Evolutionary conservation across 257 asterid genomes (phyloP), one percentile per base, ranked within the genome.

Genomic region (Solanum sejunctum): DNA sequence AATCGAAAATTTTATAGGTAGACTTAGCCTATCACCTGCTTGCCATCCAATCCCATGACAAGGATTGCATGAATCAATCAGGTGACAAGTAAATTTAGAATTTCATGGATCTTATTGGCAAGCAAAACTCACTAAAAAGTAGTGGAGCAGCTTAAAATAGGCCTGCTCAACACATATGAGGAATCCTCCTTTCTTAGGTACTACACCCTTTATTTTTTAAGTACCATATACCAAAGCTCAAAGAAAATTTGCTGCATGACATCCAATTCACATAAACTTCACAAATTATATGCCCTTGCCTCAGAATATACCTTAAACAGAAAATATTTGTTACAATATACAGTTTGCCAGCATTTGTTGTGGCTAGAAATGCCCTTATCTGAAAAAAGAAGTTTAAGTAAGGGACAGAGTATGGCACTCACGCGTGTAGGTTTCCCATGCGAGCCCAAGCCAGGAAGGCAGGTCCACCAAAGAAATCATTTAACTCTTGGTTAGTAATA

Each of bases 381-480:
- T 26, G 63, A 52, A 52, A 43, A 75, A 26, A 77, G 49, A 77
- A 77, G 82, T 52, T 77, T 26, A 77, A 8, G 45, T 26, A 52
- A 77, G 47, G 49, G 82, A 77, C 23, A 4, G 82, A 23, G 52
- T 78, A 78, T 78, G 13, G 64, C 45, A 78, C 92, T 81, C 84
- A 96, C 99, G 94, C 91, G 82, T 96, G 99, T 83, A 96, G 91
- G 90, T 96, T 96, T 54, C 98, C 99, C 98, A 96, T 93, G 88
- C 99, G 99, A 85, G 98, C 99, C 99, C 99, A 96, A 83, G 98
- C 98, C 90, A 96, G 98, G 90, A 95, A 96, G 51, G 98, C 98
- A 84, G 99, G 99, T 87, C 99, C 99, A 73, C 99, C 98, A 86
- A 96, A 96, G 94, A 95, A 96, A 89, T 90, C 87, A 84, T 90